These are phyloP conservation scores for Saprolegnia parasitica DNA, from an alignment of 352 stramenopile species.

Conservation along the genomic window DNA sequence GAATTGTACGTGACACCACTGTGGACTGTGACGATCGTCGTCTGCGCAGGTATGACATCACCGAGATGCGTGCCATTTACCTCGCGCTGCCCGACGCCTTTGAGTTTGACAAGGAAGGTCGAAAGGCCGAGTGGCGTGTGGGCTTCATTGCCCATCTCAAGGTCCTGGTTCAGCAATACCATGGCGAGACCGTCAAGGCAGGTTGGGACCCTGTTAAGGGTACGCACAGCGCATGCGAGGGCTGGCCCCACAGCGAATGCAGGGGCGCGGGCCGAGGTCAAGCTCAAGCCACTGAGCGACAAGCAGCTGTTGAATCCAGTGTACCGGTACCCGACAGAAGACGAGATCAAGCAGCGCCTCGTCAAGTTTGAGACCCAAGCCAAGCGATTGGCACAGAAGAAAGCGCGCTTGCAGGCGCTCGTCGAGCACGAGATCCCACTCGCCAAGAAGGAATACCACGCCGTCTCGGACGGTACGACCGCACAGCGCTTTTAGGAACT, in stretches of 20 bases:
- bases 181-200: slow-evolving; percentile 52
- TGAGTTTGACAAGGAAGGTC: slow-evolving; percentile 69
- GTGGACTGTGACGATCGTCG: background rate
- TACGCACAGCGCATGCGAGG: background rate
- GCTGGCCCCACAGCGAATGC: background rate
- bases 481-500: background rate
- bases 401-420: slow-evolving; percentile 37
- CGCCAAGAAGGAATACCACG: slow-evolving; percentile 70
- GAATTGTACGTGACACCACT: slow-evolving; percentile 31
- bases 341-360: slow-evolving; percentile 50
- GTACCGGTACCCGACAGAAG: slow-evolving; percentile 62
- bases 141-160: slow-evolving; percentile 65
- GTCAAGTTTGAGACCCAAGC: slow-evolving; percentile 59
- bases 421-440: slow-evolving; percentile 51
- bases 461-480: slow-evolving; percentile 43
- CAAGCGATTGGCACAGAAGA: slow-evolving; percentile 44
- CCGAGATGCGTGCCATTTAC: slow-evolving; percentile 53
- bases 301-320: slow-evolving; percentile 60
- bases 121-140: slow-evolving; percentile 54
- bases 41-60: slow-evolving; percentile 39
- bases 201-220: slow-evolving; percentile 52
- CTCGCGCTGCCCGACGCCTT: slow-evolving; percentile 52
- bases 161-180: slow-evolving; percentile 47
- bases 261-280: slow-evolving; percentile 40
- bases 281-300: slow-evolving; percentile 51